A percentile compares a stretch with the other conserved stretches of the same genome.
Conservation (phyloP, 176 grass and related monocot species). For the Lolium multiflorum region DNA sequence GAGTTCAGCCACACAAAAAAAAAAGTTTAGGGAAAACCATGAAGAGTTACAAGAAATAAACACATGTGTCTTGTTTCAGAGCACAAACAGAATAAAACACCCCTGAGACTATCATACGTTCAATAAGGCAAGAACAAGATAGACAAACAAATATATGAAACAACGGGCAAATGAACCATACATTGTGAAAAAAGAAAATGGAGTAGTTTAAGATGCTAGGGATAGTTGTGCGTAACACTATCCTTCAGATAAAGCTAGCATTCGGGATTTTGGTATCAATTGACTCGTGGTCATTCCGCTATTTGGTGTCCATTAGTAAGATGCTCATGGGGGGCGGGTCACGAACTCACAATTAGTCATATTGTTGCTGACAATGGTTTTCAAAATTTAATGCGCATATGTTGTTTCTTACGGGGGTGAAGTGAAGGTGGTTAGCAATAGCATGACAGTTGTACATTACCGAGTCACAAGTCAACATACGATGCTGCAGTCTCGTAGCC, state of each 20-base stretch:
- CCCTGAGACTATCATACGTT: neutral
- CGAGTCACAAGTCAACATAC: slow-evolving; percentile 8
- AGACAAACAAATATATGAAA: neutral
- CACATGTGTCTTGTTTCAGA: neutral
- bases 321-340: neutral
- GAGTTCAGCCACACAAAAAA: neutral
- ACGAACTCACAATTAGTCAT: neutral
- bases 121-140: neutral
- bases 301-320: slow-evolving; percentile 16
- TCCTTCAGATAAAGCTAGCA: slow-evolving; percentile 7
- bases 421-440: neutral
- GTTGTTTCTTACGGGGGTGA: neutral
- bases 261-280: neutral
- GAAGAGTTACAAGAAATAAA: neutral
- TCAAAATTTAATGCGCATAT: neutral
- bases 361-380: slow-evolving; percentile 3
- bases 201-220: neutral
- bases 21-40: neutral
- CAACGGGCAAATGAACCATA: neutral
- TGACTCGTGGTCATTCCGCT: neutral
- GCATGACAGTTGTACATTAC: neutral
- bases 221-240: neutral
- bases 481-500: slow-evolving; percentile 22
- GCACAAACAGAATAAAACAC: slow-evolving; percentile 12
- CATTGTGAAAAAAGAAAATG: too few relatives aligned